Conservation (phyloP, 2,329 filamentous ascomycete genomes). For the Calcarisporium arbuscula region DNA sequence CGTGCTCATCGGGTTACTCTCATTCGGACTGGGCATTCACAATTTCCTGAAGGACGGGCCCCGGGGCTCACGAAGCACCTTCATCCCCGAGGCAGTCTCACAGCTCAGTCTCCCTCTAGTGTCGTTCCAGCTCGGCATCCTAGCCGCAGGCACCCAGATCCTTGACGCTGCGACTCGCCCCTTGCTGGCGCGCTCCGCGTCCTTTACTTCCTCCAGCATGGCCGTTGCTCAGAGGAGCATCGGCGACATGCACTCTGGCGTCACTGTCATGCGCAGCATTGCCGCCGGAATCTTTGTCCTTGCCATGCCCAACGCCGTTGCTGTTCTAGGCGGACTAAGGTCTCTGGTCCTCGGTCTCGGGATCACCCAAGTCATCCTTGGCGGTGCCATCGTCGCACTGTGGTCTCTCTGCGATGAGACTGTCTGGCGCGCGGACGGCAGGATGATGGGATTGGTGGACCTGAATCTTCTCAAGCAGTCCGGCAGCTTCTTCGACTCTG, state of each 20-base stretch:
- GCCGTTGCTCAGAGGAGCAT: conserved; percentile 38
- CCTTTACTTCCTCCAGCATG: conserved; percentile 42
- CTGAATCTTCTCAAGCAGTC: conserved; percentile 34
- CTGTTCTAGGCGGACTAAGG: conserved; percentile 27
- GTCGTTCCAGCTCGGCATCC: conserved; percentile 39
- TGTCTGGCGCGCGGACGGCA: conserved; percentile 37
- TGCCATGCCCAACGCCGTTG: conserved; percentile 31
- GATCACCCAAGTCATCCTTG: conserved; percentile 34
- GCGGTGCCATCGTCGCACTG: conserved; percentile 21
- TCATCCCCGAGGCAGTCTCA: conserved; percentile 19
- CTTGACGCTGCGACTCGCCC: conserved; percentile 36
- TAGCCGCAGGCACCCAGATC: conserved; percentile 35
- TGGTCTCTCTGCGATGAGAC: conserved; percentile 38
- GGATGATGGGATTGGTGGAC: conserved; percentile 40
- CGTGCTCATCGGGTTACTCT: conserved; percentile 34
- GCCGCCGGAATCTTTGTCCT: conserved; percentile 37
- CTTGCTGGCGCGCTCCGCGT: conserved; percentile 39
- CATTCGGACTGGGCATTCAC: conserved; percentile 33
- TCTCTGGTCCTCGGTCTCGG: conserved; percentile 33
- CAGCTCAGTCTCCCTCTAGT: conserved; percentile 31
- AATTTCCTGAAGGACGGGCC: conserved; percentile 24
- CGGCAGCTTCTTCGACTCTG: conserved; percentile 40
- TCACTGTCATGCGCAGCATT: conserved; percentile 34
- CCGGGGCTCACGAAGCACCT: conserved; percentile 12
- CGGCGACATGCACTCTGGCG: conserved; percentile 41